Evolutionary conservation across 345 rosid species (phyloP).

Genomic region (Chamaenerion angustifolium): DNA sequence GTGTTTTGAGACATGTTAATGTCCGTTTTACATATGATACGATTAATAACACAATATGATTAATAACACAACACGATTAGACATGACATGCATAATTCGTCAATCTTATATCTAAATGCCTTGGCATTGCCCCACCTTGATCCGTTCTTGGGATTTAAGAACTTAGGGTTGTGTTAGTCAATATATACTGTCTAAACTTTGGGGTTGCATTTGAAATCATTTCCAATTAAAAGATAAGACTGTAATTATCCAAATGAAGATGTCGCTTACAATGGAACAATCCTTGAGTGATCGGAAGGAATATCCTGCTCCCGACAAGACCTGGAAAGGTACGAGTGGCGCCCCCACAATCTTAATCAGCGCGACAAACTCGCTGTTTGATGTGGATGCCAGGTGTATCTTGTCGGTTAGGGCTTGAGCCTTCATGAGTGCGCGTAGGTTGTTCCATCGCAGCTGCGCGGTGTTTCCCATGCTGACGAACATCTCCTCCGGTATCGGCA

Average conservation of each 20-base stretch:
- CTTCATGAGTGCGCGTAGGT: constrained; percentile 62
- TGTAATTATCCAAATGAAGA: too few relatives aligned
- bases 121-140: too few relatives aligned
- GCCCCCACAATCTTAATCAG: constrained; percentile 88
- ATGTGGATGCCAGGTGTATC: constrained; percentile 51
- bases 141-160: too few relatives aligned
- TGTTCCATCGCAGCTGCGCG: constrained; percentile 57
- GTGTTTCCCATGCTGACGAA: constrained; percentile 50
- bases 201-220: too few relatives aligned
- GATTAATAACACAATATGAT: too few relatives aligned
- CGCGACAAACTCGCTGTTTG: constrained; percentile 67
- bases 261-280: constrained; percentile 46
- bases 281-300: constrained; percentile 35
- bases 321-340: constrained; percentile 76
- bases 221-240: too few relatives aligned
- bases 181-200: neutral
- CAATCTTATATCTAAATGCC: too few relatives aligned
- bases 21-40: too few relatives aligned
- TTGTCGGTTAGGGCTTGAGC: constrained; percentile 23
- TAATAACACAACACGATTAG: too few relatives aligned
- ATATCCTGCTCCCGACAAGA: constrained; percentile 24
- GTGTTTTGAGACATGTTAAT: too few relatives aligned
- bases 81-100: too few relatives aligned
- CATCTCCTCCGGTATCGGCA: constrained; percentile 70
- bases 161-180: too few relatives aligned